Conservation (phyloP, 2,329 filamentous ascomycete genomes). For the Nannizzia gypsea region DNA sequence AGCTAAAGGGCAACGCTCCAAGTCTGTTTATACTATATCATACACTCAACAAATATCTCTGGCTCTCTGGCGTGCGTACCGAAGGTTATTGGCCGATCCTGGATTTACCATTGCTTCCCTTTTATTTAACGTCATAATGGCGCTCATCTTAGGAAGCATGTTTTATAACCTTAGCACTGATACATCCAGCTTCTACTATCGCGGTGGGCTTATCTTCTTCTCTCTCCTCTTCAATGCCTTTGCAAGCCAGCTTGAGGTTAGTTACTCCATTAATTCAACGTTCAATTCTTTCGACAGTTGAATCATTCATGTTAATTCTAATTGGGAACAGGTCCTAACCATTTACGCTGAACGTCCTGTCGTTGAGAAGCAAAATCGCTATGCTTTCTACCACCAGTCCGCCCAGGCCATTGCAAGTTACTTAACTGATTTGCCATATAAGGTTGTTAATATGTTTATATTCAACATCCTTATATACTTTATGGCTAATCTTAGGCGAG, state of each 20-base stretch:
- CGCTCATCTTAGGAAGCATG: conserved; percentile 65
- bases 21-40: conserved; percentile 74
- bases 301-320: conserved; percentile 7
- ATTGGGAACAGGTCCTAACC: conserved; percentile 57
- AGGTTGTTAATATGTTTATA: conserved; percentile 57
- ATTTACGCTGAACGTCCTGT: conserved; percentile 83
- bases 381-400: conserved; percentile 80
- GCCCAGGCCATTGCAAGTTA: conserved; percentile 77
- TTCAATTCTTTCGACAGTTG: conserved; percentile 18
- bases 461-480: conserved; percentile 81
- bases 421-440: conserved; percentile 76
- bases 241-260: conserved; percentile 59
- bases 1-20: conserved; percentile 41
- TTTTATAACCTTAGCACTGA: conserved; percentile 61
- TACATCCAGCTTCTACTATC: conserved; percentile 62
- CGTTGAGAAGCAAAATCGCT: conserved; percentile 77
- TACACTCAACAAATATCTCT: conserved; percentile 62
- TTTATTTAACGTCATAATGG: conserved; percentile 58
- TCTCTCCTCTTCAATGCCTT: conserved; percentile 80
- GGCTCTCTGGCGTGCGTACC: conserved; percentile 69
- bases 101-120: conserved; percentile 56
- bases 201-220: conserved; percentile 74
- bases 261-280: conserved; percentile 19
- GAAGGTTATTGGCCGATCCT: conserved; percentile 62
- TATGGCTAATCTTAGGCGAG: conserved; percentile 66